phyloP scores from a whole-genome alignment of 1,139 yeast genomes.

The Scheffersomyces stambukii region DNA sequence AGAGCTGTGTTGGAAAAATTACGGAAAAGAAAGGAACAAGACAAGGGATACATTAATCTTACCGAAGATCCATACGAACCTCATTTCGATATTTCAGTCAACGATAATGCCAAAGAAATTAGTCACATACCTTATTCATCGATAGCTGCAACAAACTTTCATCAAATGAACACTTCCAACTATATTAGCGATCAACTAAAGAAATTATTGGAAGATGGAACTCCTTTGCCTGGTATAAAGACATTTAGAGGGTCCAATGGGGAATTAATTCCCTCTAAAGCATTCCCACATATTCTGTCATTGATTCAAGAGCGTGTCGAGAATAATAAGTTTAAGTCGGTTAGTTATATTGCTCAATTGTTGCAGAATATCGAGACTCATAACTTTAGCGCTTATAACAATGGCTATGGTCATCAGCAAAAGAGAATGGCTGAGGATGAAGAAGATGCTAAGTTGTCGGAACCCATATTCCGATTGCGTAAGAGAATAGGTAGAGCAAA shows the following conservation, averaged over 20 bases:
- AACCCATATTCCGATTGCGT: constrained; percentile 61
- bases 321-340: constrained; percentile 20
- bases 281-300: constrained; percentile 40
- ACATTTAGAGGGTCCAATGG: constrained; percentile 46
- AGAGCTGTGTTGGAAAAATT: constrained; percentile 81
- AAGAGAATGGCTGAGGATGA: constrained; percentile 15
- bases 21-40: constrained; percentile 67
- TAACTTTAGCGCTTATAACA: constrained; percentile 44
- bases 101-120: constrained; percentile 46
- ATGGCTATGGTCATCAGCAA: constrained; percentile 33
- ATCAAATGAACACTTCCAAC: constrained; percentile 63
- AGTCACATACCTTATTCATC: constrained; percentile 78
- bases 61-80: constrained; percentile 93
- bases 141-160: constrained; percentile 65
- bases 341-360: constrained; percentile 36
- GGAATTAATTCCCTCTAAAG: constrained; percentile 39
- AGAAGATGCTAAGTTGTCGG: constrained; percentile 36
- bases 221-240: constrained; percentile 40
- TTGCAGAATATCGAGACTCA: constrained; percentile 43
- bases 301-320: constrained; percentile 28
- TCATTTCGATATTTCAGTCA: constrained; percentile 64
- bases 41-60: constrained; percentile 71
- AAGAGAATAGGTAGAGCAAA: constrained; percentile 75
- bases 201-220: constrained; percentile 37
- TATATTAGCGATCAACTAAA: constrained; percentile 42